phyloP scores from a whole-genome alignment of 352 stramenopile species.

The Phytophthora sansomeana region DNA sequence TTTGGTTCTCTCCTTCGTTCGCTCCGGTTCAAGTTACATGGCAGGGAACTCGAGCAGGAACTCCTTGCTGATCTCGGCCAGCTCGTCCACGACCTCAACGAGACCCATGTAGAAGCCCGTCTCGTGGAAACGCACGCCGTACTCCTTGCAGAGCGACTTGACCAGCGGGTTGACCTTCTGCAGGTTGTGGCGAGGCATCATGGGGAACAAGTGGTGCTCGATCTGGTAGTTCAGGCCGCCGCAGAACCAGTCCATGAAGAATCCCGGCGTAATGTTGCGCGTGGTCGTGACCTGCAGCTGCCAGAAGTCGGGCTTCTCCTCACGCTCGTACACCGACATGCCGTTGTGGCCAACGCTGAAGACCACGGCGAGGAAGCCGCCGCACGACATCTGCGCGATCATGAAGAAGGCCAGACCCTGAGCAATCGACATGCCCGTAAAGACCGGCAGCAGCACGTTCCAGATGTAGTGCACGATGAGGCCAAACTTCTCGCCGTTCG shows the following conservation, averaged over 20 bases:
- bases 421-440: constrained; percentile 68
- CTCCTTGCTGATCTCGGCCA: constrained; percentile 93
- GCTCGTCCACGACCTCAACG: constrained; percentile 94
- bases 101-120: constrained; percentile 94
- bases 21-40: constrained; percentile 90
- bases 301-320: constrained; percentile 97
- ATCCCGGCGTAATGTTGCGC: constrained; percentile 94
- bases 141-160: constrained; percentile 97
- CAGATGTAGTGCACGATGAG: constrained; percentile 93
- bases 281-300: constrained; percentile 98
- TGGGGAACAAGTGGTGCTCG: constrained; percentile 98
- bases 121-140: constrained; percentile 97
- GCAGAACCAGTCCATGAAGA: constrained; percentile 98
- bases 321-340: constrained; percentile 97
- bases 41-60: constrained; percentile 97
- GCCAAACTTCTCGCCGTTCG: constrained; percentile 76
- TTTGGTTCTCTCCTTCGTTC: constrained; percentile 2
- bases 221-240: constrained; percentile 99
- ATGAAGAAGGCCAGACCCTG: constrained; percentile 87
- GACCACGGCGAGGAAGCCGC: constrained; percentile 95
- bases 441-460: constrained; percentile 87
- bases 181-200: constrained; percentile 97
- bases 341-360: constrained; percentile 99
- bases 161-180: constrained; percentile 94
- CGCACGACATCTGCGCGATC: constrained; percentile 90